These are phyloP conservation scores for Phlebopus sp. DNA, from an alignment of 1,284 basidiomycete genomes.

Conservation along the genomic window DNA sequence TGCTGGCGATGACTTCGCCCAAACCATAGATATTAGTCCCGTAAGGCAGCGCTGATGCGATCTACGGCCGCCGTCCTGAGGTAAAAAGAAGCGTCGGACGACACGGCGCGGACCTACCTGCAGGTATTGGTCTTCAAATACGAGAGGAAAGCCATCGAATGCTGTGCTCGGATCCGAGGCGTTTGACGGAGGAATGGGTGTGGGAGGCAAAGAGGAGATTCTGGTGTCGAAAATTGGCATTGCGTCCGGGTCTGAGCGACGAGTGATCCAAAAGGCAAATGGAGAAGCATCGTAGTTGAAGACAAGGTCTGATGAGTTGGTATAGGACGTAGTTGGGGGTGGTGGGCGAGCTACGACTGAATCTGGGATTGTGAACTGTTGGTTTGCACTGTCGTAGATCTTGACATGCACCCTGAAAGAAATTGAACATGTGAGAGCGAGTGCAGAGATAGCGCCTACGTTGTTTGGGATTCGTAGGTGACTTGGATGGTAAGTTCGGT, in stretches of 20 bases:
- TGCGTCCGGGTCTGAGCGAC: conserved; percentile 51
- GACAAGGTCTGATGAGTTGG: conserved; percentile 45
- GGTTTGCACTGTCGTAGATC: conserved; percentile 59
- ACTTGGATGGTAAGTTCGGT: conserved; percentile 58
- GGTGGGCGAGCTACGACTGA: conserved; percentile 49
- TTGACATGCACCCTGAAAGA: conserved; percentile 65
- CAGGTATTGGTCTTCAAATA: conserved; percentile 70
- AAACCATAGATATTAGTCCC: conserved; percentile 71
- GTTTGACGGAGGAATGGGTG: conserved; percentile 48
- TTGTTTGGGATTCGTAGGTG: conserved; percentile 52
- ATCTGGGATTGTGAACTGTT: conserved; percentile 69
- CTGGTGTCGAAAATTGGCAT: conserved; percentile 71
- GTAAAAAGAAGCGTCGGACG: background rate
- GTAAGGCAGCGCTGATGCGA: conserved; percentile 56
- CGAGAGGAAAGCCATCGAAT: conserved; percentile 53
- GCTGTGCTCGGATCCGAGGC: conserved; percentile 43
- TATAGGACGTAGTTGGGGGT: conserved; percentile 31
- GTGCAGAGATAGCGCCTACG: conserved; percentile 33
- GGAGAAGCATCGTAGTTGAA: conserved; percentile 65
- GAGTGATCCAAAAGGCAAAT: conserved; percentile 75
- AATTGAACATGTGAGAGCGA: background rate
- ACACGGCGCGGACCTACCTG: conserved; percentile 30
- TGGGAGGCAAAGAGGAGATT: conserved; percentile 45
- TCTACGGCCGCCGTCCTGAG: conserved; percentile 31
- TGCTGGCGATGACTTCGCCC: conserved; percentile 64